phyloP scores from a whole-genome alignment of 768 basidiomycete genomes.

The Tubosaeta sp. region DNA sequence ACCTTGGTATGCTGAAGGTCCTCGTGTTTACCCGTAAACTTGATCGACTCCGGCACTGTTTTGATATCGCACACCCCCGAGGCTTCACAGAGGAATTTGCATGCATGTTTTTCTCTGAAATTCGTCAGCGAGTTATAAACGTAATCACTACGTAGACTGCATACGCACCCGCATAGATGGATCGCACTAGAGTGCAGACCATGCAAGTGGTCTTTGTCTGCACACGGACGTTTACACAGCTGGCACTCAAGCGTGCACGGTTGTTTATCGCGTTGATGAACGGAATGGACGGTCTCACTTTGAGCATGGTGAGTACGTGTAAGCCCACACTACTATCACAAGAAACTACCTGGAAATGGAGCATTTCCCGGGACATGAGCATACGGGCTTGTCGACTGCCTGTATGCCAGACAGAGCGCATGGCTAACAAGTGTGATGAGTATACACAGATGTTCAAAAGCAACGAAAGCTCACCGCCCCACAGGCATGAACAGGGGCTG shows the following conservation, averaged over 20 bases:
- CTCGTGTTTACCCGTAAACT: conserved; percentile 56
- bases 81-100: conserved; percentile 38
- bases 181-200: no score
- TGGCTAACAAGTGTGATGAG: conserved; percentile 25
- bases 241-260: no score
- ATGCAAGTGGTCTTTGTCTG: no score
- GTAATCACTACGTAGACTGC: neutral
- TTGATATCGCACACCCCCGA: conserved; percentile 56
- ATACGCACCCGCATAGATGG: conserved; percentile 55
- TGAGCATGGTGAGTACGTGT: neutral
- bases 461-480: no score
- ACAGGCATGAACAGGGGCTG: conserved; percentile 50
- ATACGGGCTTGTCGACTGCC: conserved; percentile 28
- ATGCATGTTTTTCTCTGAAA: conserved; percentile 48
- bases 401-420: conserved; percentile 37
- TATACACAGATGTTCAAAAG: neutral
- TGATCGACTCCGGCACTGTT: conserved; percentile 52
- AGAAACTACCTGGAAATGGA: conserved; percentile 35
- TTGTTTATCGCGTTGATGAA: conserved; percentile 54
- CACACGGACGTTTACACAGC: no score
- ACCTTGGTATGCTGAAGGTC: conserved; percentile 66
- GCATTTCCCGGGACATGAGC: conserved; percentile 43
- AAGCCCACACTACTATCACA: neutral
- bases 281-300: conserved; percentile 43
- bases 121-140: neutral